Percentiles rank a stretch among this genome's conserved stretches.
These are phyloP conservation scores for Yarrowia keelungensis DNA, from an alignment of 805 yeast species.

Conservation along the genomic window DNA sequence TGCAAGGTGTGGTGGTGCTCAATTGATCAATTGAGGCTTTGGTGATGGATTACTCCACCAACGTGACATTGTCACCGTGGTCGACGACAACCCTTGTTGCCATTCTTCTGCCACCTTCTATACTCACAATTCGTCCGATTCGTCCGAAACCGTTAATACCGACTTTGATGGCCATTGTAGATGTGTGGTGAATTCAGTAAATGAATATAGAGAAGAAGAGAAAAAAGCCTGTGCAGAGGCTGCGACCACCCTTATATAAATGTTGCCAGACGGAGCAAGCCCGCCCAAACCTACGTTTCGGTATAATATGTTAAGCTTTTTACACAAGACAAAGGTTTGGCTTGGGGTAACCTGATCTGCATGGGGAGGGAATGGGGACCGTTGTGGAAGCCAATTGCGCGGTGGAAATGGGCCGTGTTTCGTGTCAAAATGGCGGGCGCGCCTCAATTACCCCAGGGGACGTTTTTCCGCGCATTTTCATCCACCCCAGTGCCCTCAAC, in stretches of 20 bases:
- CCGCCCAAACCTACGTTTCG: slow-evolving; percentile 30
- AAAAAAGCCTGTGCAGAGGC: neutral
- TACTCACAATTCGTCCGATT: slow-evolving; percentile 77
- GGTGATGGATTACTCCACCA: neutral
- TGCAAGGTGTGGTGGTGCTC: neutral
- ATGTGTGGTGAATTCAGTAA: slow-evolving; percentile 14
- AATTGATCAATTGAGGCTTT: neutral
- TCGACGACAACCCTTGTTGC: neutral
- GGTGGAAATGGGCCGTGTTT: neutral
- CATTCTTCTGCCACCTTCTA: slow-evolving; percentile 15
- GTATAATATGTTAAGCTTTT: slow-evolving; percentile 37
- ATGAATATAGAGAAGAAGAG: slow-evolving; percentile 20
- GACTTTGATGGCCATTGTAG: slow-evolving; percentile 60
- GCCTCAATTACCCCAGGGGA: neutral
- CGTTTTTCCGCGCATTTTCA: neutral
- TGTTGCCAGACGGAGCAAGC: slow-evolving; percentile 33
- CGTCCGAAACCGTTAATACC: slow-evolving; percentile 97
- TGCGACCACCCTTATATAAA: slow-evolving; percentile 23
- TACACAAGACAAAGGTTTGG: slow-evolving; percentile 20
- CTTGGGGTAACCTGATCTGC: slow-evolving; percentile 35
- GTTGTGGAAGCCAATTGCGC: slow-evolving; percentile 2
- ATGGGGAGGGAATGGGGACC: too few relatives aligned
- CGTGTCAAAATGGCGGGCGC: neutral
- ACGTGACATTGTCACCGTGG: neutral
- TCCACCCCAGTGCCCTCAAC: neutral